Conservation (phyloP, 805 yeast genomes). For the Kazachstania kunashirensis region DNA sequence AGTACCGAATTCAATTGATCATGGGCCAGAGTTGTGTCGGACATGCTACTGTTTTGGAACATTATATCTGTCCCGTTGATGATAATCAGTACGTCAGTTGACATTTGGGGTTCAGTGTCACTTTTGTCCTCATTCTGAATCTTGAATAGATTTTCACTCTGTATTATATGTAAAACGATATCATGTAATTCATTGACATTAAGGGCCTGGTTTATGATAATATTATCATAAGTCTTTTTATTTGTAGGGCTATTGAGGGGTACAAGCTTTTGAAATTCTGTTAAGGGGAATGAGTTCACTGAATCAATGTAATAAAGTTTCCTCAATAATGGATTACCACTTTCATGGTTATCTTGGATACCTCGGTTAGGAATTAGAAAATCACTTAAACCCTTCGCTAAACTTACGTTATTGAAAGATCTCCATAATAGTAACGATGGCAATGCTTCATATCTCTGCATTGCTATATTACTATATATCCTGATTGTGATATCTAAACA, state of each 20-base stretch:
- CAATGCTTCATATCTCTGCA: conserved; percentile 1
- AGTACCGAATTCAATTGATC: conserved; percentile 15
- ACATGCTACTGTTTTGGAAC: conserved; percentile 21
- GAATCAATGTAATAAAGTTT: conserved; percentile 26
- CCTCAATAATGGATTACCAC: neutral
- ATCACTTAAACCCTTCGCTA: neutral
- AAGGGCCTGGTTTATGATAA: conserved; percentile 21
- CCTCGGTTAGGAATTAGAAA: neutral
- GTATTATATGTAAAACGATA: conserved; percentile 1
- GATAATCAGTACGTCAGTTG: conserved; percentile 6
- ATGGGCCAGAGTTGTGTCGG: conserved; percentile 15
- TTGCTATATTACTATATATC: neutral
- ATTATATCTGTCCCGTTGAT: conserved; percentile 24
- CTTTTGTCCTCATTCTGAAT: neutral
- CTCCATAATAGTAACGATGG: conserved; percentile 3
- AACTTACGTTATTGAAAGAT: neutral
- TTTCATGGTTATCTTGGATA: neutral
- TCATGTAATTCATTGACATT: conserved; percentile 21
- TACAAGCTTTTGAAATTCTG: conserved; percentile 16
- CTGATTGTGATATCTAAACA: no score
- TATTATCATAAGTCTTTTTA: conserved; percentile 18
- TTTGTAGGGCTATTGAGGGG: conserved; percentile 7
- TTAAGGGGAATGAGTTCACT: conserved; percentile 24
- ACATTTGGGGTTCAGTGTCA: neutral
- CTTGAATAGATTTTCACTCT: neutral